A percentile compares a stretch with the other conserved stretches of the same genome.
phyloP scores from a whole-genome alignment of 2,329 filamentous ascomycete genomes.

The Sarocladiaceae sp. region DNA sequence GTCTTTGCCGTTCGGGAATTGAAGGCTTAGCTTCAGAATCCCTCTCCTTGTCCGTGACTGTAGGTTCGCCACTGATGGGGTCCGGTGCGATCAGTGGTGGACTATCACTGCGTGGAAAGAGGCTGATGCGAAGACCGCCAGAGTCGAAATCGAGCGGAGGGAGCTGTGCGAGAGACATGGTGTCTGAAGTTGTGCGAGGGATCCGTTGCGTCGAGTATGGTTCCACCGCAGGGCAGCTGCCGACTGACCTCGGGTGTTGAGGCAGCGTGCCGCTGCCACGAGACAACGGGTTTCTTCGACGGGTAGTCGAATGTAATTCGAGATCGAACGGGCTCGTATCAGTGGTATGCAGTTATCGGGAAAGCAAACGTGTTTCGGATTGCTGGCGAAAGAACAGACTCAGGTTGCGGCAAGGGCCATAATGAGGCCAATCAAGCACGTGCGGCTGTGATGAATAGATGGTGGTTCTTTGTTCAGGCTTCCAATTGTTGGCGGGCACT shows the following conservation, averaged over 20 bases:
- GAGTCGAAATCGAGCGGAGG: slow-evolving; percentile 12
- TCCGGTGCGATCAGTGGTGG: not conserved
- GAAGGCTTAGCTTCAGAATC: not conserved
- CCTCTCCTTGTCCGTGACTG: not conserved
- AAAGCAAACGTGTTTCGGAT: not conserved
- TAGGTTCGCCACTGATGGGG: not conserved
- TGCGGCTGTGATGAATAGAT: not conserved
- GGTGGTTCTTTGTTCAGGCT: not conserved
- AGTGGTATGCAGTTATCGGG: not conserved
- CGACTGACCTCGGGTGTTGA: too few relatives aligned
- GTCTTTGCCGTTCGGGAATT: not conserved
- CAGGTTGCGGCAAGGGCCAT: slow-evolving; percentile 4
- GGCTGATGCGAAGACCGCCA: slow-evolving; percentile 10
- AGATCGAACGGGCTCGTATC: not conserved
- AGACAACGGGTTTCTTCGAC: too few relatives aligned
- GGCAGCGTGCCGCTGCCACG: too few relatives aligned
- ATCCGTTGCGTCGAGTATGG: not conserved
- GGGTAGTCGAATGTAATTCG: too few relatives aligned
- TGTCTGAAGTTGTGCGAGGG: not conserved
- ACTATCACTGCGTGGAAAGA: slow-evolving; percentile 3
- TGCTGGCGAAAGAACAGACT: not conserved
- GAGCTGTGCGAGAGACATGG: slow-evolving; percentile 11
- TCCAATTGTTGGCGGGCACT: not conserved
- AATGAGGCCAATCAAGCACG: not conserved
- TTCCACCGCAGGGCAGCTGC: not conserved